Conservation (phyloP, 805 yeast species). For the Kuraishia molischiana region DNA sequence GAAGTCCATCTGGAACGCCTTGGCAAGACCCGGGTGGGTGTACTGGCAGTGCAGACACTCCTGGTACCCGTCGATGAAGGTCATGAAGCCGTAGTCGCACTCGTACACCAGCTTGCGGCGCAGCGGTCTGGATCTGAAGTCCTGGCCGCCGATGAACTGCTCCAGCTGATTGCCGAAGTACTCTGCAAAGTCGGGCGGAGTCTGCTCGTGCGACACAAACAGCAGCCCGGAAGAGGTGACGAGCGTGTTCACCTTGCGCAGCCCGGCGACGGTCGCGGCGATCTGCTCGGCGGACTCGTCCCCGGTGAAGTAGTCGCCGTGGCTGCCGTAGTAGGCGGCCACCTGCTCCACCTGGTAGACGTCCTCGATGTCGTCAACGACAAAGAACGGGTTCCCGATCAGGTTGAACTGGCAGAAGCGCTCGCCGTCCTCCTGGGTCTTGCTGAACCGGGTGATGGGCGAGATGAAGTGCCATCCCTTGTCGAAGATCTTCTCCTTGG, state of each 20-base stretch:
- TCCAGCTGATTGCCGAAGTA: slow-evolving; percentile 12
- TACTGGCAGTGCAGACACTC: slow-evolving; percentile 18
- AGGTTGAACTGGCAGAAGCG: slow-evolving; percentile 13
- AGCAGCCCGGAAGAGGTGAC: slow-evolving; percentile 16
- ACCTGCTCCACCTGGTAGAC: slow-evolving; percentile 7
- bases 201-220: slow-evolving; percentile 14
- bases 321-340: slow-evolving; percentile 16
- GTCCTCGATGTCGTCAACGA: slow-evolving; percentile 14
- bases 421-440: slow-evolving; percentile 9
- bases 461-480: slow-evolving; percentile 19
- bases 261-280: slow-evolving; percentile 4
- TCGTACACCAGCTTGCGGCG: slow-evolving; percentile 15
- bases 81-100: slow-evolving; percentile 14
- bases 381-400: slow-evolving; percentile 17
- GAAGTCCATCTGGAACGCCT: slow-evolving; percentile 16
- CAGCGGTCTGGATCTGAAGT: slow-evolving; percentile 10
- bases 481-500: slow-evolving; percentile 13
- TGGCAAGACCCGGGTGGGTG: slow-evolving; percentile 17
- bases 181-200: slow-evolving; percentile 10
- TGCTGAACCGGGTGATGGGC: slow-evolving; percentile 11
- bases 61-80: slow-evolving; percentile 18
- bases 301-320: slow-evolving; percentile 10
- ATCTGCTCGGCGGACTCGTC: slow-evolving; percentile 7
- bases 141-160: slow-evolving; percentile 10
- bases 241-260: slow-evolving; percentile 12